Conservation (phyloP, 805 yeast species). For the Blastobotrys attinorum region DNA sequence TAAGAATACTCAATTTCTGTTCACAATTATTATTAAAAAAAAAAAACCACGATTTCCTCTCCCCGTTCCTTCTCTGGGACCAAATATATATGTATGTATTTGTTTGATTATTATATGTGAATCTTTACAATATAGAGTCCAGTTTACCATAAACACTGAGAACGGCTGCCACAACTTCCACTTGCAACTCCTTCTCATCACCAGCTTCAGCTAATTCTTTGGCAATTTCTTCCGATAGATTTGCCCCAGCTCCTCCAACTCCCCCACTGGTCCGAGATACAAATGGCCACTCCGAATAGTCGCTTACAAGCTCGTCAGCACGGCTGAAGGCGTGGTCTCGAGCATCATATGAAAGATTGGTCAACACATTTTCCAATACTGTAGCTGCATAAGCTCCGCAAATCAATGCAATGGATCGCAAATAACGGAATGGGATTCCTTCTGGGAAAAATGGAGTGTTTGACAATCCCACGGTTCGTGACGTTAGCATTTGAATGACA, state of each 20-base stretch:
- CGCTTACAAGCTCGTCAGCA: conserved; percentile 84
- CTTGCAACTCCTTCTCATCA: conserved; percentile 49
- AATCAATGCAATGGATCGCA: conserved; percentile 75
- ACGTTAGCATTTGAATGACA: conserved; percentile 58
- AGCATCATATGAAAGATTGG: conserved; percentile 67
- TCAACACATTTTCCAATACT: conserved; percentile 82
- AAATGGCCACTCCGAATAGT: conserved; percentile 83
- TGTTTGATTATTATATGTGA: neutral
- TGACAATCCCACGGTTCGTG: conserved; percentile 56
- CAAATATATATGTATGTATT: too few species aligned
- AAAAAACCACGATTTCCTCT: too few species aligned
- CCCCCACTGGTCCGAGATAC: conserved; percentile 36
- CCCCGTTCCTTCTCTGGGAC: too few species aligned
- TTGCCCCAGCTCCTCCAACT: conserved; percentile 56
- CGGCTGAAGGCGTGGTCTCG: conserved; percentile 88
- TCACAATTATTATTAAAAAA: too few species aligned
- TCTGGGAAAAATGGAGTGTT: conserved; percentile 60
- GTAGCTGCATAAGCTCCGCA: conserved; percentile 93
- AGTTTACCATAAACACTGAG: conserved; percentile 81
- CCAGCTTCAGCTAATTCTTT: conserved; percentile 34
- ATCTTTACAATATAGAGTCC: conserved; percentile 70
- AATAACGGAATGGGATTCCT: conserved; percentile 54
- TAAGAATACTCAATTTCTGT: too few species aligned
- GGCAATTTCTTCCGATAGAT: conserved; percentile 45
- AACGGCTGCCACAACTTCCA: conserved; percentile 92